Evolutionary conservation across 139 green algal species (phyloP), one percentile per base, ranked within the genome.

Genomic region (Yamagishiella unicocca): DNA sequence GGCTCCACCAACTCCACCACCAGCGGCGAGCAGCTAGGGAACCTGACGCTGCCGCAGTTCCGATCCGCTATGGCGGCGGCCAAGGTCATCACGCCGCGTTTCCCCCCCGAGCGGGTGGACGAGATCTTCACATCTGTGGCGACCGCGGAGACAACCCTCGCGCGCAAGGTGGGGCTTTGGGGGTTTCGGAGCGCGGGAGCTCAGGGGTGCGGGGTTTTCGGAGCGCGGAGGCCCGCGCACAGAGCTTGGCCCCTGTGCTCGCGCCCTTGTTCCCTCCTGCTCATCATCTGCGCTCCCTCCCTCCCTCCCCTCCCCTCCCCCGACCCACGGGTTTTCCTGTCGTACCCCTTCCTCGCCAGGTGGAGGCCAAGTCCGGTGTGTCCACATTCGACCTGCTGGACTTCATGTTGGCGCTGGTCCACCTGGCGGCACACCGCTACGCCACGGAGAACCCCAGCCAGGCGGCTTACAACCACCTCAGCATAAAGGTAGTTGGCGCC

Each of bases 41-140:
- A 83, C 35, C 93, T 96, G 84, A 94, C 89, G 61, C 82, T 96
- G 73, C 87, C 89, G 31, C 94, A 96, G 76, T 95, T 96, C 89
- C 89, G 94, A 5, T 86, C 87, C 12, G 62, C 94, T 62, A 93
- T 95, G 80, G 75, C 87, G 29, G 40, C 79, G 0, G 79, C 79
- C 42, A 85, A 85, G 79, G 90, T 81, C 77, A 90, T 91, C 72
- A 93, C 90, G 27, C 67, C 85, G 33, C 76, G 87, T 9, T 90
- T 96, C 42, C 58, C 84, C 17, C 50, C 87, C 6, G 93, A 95
- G 35, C 87, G 90, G 38, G 87, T 95, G 19, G 94, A 96, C 67
- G 91, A 95, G 50, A 88, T 92, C 42, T 96, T 95, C 87, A 93
- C 91, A 14, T 53, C 43, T 4, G 88, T 95, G 72, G 90, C 88